Base-by-base conservation (phyloP, 106 monocot genomes). In the Dendrobium nobile region DNA sequence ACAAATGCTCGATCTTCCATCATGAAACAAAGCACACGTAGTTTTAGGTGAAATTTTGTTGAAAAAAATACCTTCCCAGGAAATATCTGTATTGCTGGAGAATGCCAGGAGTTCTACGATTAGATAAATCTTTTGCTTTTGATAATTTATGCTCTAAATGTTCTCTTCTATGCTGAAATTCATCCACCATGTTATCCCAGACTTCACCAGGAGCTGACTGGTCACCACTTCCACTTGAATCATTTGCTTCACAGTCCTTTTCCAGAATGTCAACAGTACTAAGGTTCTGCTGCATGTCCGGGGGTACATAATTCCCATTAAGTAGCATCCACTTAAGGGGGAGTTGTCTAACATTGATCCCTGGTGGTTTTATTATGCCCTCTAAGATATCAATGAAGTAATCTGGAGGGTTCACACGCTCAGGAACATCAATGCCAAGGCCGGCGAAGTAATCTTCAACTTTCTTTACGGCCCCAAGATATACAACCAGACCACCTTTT, bases 331-430 rank as follows among this genome's bases (percentile, higher is more conserved):
- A 92, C 84, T 47, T 80, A 41, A 92, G 31, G 7, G 92, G 92
- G 0, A 92, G 84, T 47, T 89, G 84, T 74, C 82, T 92, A 82
- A 47, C 78, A 75, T 81, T 80, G 56, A 89, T 72, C 77, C 82
- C 77, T 61, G 77, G 77, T 55, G 89, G 87, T 75, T 92, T 89
- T 73, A 80, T 72, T 75, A 92, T 89, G 9, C 92, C 89, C 67
- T 92, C 92, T 84, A 92, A 82, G 72, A 92, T 92, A 82, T 92
- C 92, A 55, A 92, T 92, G 73, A 76, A 92, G 51, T 89, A 80
- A 41, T 92, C 92, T 82, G 92, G 92, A 87, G 92, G 92, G 86
- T 92, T 92, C 44, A 89, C 85, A 64, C 92, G 89, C 54, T 89
- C 92, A 82, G 92, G 92, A 18, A 92, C 89, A 61, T 87, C 61